A percentile compares a stretch with the other conserved stretches of the same genome.
phyloP scores from a whole-genome alignment of 495 filamentous ascomycete genomes.

The Daldinia bambusicola region DNA sequence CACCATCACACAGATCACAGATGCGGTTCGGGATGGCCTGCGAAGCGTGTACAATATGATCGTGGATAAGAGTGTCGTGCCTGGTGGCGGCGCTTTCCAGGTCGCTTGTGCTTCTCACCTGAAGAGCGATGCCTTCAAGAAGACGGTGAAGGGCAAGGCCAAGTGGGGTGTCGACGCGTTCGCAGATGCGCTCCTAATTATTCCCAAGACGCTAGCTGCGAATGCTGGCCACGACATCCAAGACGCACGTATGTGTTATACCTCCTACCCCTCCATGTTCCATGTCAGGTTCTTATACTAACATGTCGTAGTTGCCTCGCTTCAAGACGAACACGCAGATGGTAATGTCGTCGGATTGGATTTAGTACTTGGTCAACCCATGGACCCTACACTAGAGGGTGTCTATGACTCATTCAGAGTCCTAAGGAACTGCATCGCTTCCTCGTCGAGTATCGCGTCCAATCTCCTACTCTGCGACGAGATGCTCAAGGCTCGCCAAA shows the following conservation, averaged over 20 bases:
- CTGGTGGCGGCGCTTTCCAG: slow-evolving; percentile 95
- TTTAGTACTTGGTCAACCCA: slow-evolving; percentile 84
- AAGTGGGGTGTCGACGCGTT: slow-evolving; percentile 95
- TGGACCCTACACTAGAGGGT: slow-evolving; percentile 94
- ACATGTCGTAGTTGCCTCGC: slow-evolving; percentile 69
- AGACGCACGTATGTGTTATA: slow-evolving; percentile 75
- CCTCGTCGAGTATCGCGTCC: slow-evolving; percentile 91
- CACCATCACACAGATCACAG: slow-evolving; percentile 94
- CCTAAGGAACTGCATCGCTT: slow-evolving; percentile 89
- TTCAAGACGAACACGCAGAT: slow-evolving; percentile 86
- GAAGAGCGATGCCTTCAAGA: slow-evolving; percentile 80
- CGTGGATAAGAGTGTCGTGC: slow-evolving; percentile 93
- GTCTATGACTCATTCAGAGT: slow-evolving; percentile 98
- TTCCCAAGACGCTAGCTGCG: slow-evolving; percentile 96
- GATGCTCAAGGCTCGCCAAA: slow-evolving; percentile 96
- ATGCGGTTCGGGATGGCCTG: slow-evolving; percentile 96
- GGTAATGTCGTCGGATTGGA: slow-evolving; percentile 90
- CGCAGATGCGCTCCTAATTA: slow-evolving; percentile 90
- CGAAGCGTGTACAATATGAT: slow-evolving; percentile 99
- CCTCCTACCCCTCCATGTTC: neutral
- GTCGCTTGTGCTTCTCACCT: slow-evolving; percentile 92
- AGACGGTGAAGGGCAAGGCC: slow-evolving; percentile 94
- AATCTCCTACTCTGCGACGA: slow-evolving; percentile 98
- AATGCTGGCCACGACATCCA: slow-evolving; percentile 97
- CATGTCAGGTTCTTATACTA: slow-evolving; percentile 26